A percentile compares a stretch with the other conserved stretches of the same genome.
Evolutionary conservation across 352 stramenopile genomes (phyloP).

Genomic region (Phytopythium chamaehyphon): DNA sequence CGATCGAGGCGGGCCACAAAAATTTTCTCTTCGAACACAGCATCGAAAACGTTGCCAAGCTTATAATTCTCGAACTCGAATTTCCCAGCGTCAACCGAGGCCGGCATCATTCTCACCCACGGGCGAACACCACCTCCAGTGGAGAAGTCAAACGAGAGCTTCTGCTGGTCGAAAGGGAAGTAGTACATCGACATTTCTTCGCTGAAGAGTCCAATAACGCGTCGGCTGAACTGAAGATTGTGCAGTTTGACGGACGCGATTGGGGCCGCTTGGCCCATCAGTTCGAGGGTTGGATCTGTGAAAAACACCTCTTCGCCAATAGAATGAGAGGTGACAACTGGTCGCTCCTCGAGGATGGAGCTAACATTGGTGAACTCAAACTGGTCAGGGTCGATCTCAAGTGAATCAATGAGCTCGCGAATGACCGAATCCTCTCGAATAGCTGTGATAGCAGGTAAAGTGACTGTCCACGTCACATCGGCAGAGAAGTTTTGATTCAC

Average conservation of each 20-base stretch:
- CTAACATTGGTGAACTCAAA: conserved; percentile 45
- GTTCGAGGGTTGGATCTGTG: conserved; percentile 18
- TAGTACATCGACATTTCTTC: conserved; percentile 54
- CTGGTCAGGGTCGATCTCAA: conserved; percentile 33
- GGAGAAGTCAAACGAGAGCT: conserved; percentile 45
- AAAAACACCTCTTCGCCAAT: conserved; percentile 22
- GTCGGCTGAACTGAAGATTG: conserved; percentile 35
- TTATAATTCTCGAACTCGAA: conserved; percentile 53
- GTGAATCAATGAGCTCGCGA: conserved; percentile 29
- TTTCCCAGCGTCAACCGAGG: conserved; percentile 27
- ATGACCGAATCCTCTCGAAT: conserved; percentile 40
- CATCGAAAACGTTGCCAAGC: conserved; percentile 48
- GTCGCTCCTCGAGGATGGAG: conserved; percentile 28
- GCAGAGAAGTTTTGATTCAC: conserved; percentile 38
- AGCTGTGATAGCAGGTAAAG: conserved; percentile 30
- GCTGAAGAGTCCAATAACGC: conserved; percentile 37
- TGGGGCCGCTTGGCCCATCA: conserved; percentile 7
- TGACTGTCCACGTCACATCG: conserved; percentile 44
- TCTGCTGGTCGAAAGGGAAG: conserved; percentile 64
- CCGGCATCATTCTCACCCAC: conserved; percentile 26
- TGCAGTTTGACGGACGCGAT: conserved; percentile 15
- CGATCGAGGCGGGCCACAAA: conserved; percentile 39
- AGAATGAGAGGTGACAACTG: conserved; percentile 22
- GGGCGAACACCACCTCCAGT: conserved; percentile 27
- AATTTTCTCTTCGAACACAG: conserved; percentile 47